A percentile compares a stretch with the other conserved stretches of the same genome.
Conservation (phyloP, 1,284 basidiomycete species). For the Malassezia pachydermatis region DNA sequence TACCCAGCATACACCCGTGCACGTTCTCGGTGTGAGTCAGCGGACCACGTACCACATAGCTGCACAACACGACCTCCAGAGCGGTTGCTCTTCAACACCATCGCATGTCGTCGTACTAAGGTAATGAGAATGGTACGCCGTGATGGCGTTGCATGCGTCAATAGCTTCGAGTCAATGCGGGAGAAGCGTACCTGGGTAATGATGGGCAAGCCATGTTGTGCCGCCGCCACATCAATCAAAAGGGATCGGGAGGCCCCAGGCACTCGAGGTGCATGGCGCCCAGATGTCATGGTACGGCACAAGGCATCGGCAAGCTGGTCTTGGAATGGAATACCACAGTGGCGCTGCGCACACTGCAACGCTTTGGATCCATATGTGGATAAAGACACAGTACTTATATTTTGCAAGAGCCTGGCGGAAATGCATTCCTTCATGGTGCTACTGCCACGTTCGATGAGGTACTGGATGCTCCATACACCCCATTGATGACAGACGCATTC, state of each 20-base stretch:
- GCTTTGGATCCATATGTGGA: constrained; percentile 44
- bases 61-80: constrained; percentile 43
- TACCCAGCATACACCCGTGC: constrained; percentile 43
- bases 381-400: constrained; percentile 29
- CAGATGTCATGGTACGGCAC: constrained; percentile 16
- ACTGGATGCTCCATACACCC: constrained; percentile 44
- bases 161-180: constrained; percentile 24
- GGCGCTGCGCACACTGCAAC: constrained; percentile 40
- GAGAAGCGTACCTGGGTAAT: constrained; percentile 27
- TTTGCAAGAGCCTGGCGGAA: no score
- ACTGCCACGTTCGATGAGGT: constrained; percentile 41
- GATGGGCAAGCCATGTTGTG: constrained; percentile 42
- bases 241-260: constrained; percentile 16
- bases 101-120: constrained; percentile 37
- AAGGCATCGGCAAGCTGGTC: constrained; percentile 28
- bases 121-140: constrained; percentile 35
- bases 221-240: constrained; percentile 37
- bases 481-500: constrained; percentile 39
- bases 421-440: constrained; percentile 21
- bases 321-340: constrained; percentile 23
- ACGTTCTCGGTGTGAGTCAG: constrained; percentile 24
- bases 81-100: constrained; percentile 43
- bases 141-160: constrained; percentile 31
- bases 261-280: background rate
- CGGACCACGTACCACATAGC: constrained; percentile 25